Percentiles rank a stretch among this genome's conserved stretches.
These are phyloP conservation scores for Apiotrichum gamsii DNA, from an alignment of 1,284 basidiomycete species.

Conservation along the genomic window DNA sequence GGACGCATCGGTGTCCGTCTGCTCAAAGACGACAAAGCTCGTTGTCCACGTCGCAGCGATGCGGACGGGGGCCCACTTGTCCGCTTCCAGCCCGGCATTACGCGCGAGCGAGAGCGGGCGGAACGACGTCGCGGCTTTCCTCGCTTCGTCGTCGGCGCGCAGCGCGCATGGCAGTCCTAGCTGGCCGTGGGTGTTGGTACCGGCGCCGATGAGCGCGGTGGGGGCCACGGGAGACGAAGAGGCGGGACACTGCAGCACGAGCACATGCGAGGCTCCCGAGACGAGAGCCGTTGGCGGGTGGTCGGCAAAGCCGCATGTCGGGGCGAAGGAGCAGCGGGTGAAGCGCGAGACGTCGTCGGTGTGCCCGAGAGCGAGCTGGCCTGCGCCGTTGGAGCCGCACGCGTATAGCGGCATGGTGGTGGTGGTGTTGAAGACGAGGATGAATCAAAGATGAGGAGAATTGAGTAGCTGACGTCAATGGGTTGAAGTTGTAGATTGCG, in stretches of 20 bases:
- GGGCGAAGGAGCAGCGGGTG: constrained; percentile 47
- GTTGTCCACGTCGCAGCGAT: constrained; percentile 75
- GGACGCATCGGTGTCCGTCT: constrained; percentile 3
- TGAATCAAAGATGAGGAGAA: too few species aligned
- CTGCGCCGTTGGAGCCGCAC: constrained; percentile 69
- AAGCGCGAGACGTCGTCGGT: constrained; percentile 58
- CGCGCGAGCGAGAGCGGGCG: constrained; percentile 22
- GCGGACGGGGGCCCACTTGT: constrained; percentile 31
- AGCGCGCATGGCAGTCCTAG: constrained; percentile 33
- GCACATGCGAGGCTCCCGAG: constrained; percentile 33
- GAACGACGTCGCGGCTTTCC: constrained; percentile 22
- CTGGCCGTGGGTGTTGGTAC: constrained; percentile 41
- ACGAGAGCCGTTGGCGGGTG: constrained; percentile 33
- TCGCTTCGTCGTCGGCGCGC: constrained; percentile 12
- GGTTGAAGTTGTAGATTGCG: too few species aligned
- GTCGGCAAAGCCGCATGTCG: constrained; percentile 10
- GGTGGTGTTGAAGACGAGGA: too few species aligned
- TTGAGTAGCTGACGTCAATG: too few species aligned
- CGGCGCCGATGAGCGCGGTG: constrained; percentile 38
- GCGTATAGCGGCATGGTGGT: too few species aligned
- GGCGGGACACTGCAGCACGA: too few species aligned
- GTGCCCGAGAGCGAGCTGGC: constrained; percentile 61
- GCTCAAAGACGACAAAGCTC: constrained; percentile 55
- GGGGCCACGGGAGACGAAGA: too few species aligned
- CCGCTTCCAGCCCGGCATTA: constrained; percentile 3